Evolutionary conservation across 164 flowering plant species (phyloP).

Genomic region (Litsea cubeba): DNA sequence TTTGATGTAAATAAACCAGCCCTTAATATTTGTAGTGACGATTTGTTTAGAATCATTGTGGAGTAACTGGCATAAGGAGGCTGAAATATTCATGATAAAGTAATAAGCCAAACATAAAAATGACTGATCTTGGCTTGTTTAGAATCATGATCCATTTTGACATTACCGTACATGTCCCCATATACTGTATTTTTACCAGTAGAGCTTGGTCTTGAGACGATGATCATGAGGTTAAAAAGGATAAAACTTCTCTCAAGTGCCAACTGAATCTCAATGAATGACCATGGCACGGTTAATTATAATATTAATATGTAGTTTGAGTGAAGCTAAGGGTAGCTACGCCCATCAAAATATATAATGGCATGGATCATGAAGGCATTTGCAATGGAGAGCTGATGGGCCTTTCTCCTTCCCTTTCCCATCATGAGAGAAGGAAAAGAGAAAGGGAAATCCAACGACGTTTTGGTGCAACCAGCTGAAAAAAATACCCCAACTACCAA

Average conservation of each 20-base stretch:
- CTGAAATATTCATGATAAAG: not conserved
- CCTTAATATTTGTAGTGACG: too few species aligned
- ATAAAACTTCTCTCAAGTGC: not conserved
- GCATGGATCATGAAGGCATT: not conserved
- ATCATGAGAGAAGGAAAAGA: not conserved
- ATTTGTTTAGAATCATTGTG: too few species aligned
- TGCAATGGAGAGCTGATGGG: too few species aligned
- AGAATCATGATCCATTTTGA: not conserved
- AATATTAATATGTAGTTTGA: not conserved
- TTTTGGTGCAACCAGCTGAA: slow-evolving; percentile 7
- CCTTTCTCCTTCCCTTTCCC: not conserved
- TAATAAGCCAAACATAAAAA: not conserved
- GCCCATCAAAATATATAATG: not conserved
- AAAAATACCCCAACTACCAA: slow-evolving; percentile 5
- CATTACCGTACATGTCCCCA: not conserved
- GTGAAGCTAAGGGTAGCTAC: not conserved
- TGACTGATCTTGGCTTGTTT: not conserved
- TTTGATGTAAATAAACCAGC: too few species aligned
- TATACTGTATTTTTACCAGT: not conserved
- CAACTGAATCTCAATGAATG: not conserved
- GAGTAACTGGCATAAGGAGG: too few species aligned
- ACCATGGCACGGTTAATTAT: not conserved
- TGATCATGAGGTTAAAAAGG: not conserved
- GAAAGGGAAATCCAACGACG: slow-evolving; percentile 5
- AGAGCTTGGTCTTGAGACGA: not conserved